Percentiles rank a stretch among this genome's conserved stretches.
Evolutionary conservation across 2,329 filamentous ascomycete species (phyloP).

Genomic region (Alternaria ventricosa): DNA sequence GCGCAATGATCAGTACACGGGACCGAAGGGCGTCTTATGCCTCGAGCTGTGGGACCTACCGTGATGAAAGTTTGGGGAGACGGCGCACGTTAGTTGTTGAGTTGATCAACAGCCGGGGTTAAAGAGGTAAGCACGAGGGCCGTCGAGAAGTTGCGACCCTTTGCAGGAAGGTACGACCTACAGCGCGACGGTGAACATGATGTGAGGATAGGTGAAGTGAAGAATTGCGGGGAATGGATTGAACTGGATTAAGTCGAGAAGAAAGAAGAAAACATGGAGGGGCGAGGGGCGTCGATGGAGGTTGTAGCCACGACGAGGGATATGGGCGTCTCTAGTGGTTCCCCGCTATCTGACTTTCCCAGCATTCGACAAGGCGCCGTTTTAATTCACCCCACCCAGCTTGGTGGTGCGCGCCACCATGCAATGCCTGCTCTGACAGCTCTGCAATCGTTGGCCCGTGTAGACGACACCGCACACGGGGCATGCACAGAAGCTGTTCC

Average conservation of each 20-base stretch:
- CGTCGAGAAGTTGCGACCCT: slow-evolving; percentile 19
- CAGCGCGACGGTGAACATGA: slow-evolving; percentile 34
- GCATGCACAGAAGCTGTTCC: slow-evolving; percentile 10
- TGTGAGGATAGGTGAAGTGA: slow-evolving; percentile 6
- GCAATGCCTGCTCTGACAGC: slow-evolving; percentile 30
- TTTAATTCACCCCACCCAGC: slow-evolving; percentile 32
- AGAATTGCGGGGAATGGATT: not conserved
- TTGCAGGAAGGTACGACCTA: slow-evolving; percentile 24
- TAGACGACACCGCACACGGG: slow-evolving; percentile 15
- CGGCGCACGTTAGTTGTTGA: slow-evolving; percentile 16
- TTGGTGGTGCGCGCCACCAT: slow-evolving; percentile 38
- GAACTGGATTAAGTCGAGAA: slow-evolving; percentile 14
- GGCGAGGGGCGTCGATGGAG: slow-evolving; percentile 24
- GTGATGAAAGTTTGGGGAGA: slow-evolving; percentile 11
- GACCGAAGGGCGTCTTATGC: not conserved
- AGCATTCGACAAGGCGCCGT: slow-evolving; percentile 39
- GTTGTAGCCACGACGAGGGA: slow-evolving; percentile 43
- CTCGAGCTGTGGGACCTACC: slow-evolving; percentile 13
- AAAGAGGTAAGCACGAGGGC: slow-evolving; percentile 18
- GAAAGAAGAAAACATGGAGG: slow-evolving; percentile 26
- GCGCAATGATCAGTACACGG: slow-evolving; percentile 23
- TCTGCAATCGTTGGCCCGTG: slow-evolving; percentile 25
- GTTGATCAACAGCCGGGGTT: slow-evolving; percentile 32
- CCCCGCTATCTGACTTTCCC: slow-evolving; percentile 36
- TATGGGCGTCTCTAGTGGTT: slow-evolving; percentile 34